These are phyloP conservation scores for Globisporangium nodosum DNA, from an alignment of 352 stramenopile genomes.

Conservation along the genomic window DNA sequence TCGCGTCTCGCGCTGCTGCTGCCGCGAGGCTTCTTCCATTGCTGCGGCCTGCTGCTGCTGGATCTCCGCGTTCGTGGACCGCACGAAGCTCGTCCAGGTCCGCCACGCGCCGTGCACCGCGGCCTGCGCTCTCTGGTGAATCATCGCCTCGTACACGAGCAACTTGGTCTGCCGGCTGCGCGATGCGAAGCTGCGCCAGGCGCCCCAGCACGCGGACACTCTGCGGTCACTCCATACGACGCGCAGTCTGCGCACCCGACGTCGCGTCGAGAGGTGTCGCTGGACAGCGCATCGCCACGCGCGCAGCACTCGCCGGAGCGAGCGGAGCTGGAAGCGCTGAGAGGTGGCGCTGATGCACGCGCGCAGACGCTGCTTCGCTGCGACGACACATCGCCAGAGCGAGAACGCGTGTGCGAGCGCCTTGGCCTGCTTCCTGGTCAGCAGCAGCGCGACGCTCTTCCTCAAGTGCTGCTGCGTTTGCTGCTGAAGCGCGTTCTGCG, in stretches of 20 bases:
- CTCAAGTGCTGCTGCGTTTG: constrained; percentile 26
- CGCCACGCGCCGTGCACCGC: constrained; percentile 7
- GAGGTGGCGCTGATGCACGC: neutral
- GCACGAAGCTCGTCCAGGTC: constrained; percentile 6
- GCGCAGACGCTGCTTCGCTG: neutral
- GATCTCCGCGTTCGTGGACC: neutral
- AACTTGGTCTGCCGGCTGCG: neutral
- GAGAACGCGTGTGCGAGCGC: constrained; percentile 3
- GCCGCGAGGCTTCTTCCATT: constrained; percentile 1
- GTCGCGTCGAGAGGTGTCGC: neutral
- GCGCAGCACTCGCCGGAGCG: neutral
- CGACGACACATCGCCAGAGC: constrained; percentile 3
- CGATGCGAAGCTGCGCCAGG: constrained; percentile 1
- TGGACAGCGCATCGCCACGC: neutral
- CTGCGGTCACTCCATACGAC: neutral
- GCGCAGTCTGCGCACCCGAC: constrained; percentile 1
- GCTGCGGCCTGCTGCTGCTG: neutral
- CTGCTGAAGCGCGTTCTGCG: constrained; percentile 23
- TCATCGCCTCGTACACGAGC: constrained; percentile 8
- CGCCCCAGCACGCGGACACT: neutral
- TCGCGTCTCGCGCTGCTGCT: constrained; percentile 11
- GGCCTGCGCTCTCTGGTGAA: neutral
- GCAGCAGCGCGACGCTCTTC: constrained; percentile 16
- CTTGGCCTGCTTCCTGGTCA: constrained; percentile 19
- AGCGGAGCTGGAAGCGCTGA: constrained; percentile 1